Percentiles rank a stretch among this genome's conserved stretches.
phyloP scores from a whole-genome alignment of 306 rosid species.

The Pyrus communis region DNA sequence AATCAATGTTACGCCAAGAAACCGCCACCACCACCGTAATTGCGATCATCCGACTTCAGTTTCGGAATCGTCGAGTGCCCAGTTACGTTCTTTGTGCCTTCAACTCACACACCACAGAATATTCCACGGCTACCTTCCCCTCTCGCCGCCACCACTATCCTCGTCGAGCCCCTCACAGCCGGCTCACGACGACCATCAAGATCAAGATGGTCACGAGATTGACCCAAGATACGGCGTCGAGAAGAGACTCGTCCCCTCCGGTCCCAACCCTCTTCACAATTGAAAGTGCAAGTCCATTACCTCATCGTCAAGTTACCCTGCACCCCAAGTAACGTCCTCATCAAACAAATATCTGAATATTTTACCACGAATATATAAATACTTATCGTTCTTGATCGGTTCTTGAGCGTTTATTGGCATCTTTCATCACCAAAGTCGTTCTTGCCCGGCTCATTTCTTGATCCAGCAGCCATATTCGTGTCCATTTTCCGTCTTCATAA shows the following conservation, averaged over 20 bases:
- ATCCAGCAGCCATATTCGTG: too few species aligned
- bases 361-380: background rate
- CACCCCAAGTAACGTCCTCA: background rate
- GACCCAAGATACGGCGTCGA: conserved; percentile 77
- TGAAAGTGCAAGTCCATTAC: conserved; percentile 1
- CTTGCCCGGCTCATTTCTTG: background rate
- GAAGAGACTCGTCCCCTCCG: conserved; percentile 85
- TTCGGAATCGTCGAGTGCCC: background rate
- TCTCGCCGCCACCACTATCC: conserved; percentile 13
- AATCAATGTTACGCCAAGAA: conserved; percentile 8
- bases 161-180: background rate
- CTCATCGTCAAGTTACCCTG: background rate
- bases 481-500: background rate
- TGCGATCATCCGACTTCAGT: background rate
- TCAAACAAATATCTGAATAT: background rate
- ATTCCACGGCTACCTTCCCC: conserved; percentile 13
- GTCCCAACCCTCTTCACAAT: conserved; percentile 98
- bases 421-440: background rate
- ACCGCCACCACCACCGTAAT: conserved; percentile 6
- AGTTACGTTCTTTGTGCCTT: conserved; percentile 54
- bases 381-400: background rate
- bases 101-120: conserved; percentile 31
- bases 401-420: background rate
- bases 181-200: background rate
- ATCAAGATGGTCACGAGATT: conserved; percentile 17